phyloP scores from a whole-genome alignment of 192 early-diverging fungal species.

The Radiomyces spectabilis region DNA sequence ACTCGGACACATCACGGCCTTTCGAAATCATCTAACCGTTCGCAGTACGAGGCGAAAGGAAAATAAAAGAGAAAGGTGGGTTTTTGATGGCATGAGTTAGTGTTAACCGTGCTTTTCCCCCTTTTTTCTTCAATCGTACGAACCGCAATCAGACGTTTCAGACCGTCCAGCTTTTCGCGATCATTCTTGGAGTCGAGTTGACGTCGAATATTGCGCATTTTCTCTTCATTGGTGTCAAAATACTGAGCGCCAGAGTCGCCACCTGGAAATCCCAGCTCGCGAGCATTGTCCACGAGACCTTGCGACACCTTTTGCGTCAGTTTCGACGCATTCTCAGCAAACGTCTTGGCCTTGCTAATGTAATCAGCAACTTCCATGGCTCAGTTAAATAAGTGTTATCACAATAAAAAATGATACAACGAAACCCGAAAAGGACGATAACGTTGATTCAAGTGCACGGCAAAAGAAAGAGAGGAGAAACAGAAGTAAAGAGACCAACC shows the following conservation, averaged over 20 bases:
- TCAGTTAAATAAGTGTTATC: neutral
- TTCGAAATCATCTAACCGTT: conserved; percentile 85
- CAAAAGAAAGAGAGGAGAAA: no score
- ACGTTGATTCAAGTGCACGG: neutral
- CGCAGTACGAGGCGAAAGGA: no score
- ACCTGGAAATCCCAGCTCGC: conserved; percentile 67
- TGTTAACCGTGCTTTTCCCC: neutral
- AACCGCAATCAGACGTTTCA: conserved; percentile 89
- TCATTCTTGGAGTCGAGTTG: conserved; percentile 78
- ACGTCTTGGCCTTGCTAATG: conserved; percentile 54
- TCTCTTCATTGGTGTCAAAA: conserved; percentile 87
- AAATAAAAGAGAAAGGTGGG: neutral
- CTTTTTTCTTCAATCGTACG: neutral
- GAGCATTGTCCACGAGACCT: conserved; percentile 84
- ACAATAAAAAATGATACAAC: neutral
- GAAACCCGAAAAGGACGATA: neutral
- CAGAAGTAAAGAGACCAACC: no score
- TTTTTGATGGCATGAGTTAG: neutral
- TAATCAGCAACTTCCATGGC: conserved; percentile 41
- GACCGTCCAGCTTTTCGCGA: conserved; percentile 86
- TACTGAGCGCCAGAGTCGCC: conserved; percentile 64
- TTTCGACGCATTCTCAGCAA: conserved; percentile 75
- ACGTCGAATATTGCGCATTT: conserved; percentile 65
- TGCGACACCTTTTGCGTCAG: conserved; percentile 71
- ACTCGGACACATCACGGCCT: conserved; percentile 83